Percentiles rank a stretch among this genome's conserved stretches.
These are phyloP conservation scores for Cucurbita argyrosperma DNA, from an alignment of 306 rosid genomes.

Conservation along the genomic window DNA sequence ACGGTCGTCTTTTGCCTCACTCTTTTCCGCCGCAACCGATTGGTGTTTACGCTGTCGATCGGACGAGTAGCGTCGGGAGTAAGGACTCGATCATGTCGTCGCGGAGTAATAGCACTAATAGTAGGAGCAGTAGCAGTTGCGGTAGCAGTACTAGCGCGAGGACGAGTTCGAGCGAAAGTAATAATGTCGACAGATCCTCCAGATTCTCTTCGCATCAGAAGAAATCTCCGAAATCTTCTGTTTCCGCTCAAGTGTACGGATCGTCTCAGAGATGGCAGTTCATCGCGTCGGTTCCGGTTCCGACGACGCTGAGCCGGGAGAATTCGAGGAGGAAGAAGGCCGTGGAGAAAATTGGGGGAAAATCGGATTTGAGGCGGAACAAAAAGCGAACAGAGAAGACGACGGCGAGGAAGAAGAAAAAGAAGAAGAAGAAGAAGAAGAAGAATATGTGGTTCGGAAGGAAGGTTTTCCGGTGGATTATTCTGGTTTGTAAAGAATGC, in stretches of 20 bases:
- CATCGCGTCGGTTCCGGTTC: conserved; percentile 39
- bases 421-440: not conserved
- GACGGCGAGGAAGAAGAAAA: conserved; percentile 1
- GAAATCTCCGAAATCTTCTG: conserved; percentile 5
- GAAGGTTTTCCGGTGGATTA: conserved; percentile 51
- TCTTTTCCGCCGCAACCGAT: conserved; percentile 41
- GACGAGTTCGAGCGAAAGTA: conserved; percentile 54
- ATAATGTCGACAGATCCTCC: conserved; percentile 23
- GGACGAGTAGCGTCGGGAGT: conserved; percentile 48
- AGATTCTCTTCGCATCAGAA: conserved; percentile 8
- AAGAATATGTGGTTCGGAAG: conserved; percentile 14
- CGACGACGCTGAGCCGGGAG: conserved; percentile 29
- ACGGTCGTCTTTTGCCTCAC: conserved; percentile 76
- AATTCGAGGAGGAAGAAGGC: conserved; percentile 26
- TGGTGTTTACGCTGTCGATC: not conserved
- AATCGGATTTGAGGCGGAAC: conserved; percentile 7
- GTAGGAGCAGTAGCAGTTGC: conserved; percentile 54
- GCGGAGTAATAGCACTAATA: conserved; percentile 63
- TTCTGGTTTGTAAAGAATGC: conserved; percentile 6
- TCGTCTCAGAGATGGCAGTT: conserved; percentile 69
- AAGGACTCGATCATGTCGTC: conserved; percentile 52
- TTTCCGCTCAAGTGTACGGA: conserved; percentile 29
- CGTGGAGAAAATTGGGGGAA: not conserved
- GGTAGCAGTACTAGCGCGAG: conserved; percentile 56
- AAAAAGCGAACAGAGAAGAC: not conserved